Percentiles rank a stretch among this genome's conserved stretches.
These are phyloP conservation scores for Aspergillus melleus DNA, from an alignment of 2,329 filamentous ascomycete species.

Conservation along the genomic window DNA sequence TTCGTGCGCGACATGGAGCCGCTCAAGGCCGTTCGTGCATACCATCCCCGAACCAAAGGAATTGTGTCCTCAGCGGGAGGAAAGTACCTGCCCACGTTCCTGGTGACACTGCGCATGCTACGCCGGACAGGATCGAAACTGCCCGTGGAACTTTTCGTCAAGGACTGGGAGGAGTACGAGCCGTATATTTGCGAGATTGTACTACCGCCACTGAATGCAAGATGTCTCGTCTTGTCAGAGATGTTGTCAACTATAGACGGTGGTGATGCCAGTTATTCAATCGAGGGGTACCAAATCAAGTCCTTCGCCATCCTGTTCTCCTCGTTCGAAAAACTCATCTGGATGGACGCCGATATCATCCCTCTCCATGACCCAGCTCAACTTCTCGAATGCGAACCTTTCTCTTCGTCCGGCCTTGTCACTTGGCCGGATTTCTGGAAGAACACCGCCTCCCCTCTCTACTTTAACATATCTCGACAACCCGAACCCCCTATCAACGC, in stretches of 20 bases:
- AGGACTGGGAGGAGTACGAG: conserved; percentile 34
- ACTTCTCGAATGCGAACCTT: conserved; percentile 55
- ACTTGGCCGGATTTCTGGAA: conserved; percentile 58
- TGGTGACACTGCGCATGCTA: conserved; percentile 50
- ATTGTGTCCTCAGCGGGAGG: conserved; percentile 51
- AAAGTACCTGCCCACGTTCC: conserved; percentile 46
- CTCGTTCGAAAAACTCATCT: conserved; percentile 59
- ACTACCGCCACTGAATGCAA: conserved; percentile 36
- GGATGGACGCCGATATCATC: conserved; percentile 60
- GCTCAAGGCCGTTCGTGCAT: conserved; percentile 25
- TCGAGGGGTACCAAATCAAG: conserved; percentile 54
- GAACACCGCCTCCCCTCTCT: conserved; percentile 37
- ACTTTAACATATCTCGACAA: conserved; percentile 42
- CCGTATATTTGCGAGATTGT: conserved; percentile 35
- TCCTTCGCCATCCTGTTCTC: conserved; percentile 60
- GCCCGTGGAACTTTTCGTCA: conserved; percentile 45
- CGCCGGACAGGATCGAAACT: conserved; percentile 49
- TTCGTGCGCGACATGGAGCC: conserved; percentile 33
- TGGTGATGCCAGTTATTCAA: neutral
- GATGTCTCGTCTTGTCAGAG: conserved; percentile 41
- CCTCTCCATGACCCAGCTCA: conserved; percentile 47
- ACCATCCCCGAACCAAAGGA: conserved; percentile 37
- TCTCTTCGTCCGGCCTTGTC: conserved; percentile 53
- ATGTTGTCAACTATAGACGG: conserved; percentile 21
- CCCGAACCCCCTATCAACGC: conserved; percentile 28